A percentile compares a stretch with the other conserved stretches of the same genome.
Conservation (phyloP, 345 rosid genomes). For the Aurinia saxatilis region DNA sequence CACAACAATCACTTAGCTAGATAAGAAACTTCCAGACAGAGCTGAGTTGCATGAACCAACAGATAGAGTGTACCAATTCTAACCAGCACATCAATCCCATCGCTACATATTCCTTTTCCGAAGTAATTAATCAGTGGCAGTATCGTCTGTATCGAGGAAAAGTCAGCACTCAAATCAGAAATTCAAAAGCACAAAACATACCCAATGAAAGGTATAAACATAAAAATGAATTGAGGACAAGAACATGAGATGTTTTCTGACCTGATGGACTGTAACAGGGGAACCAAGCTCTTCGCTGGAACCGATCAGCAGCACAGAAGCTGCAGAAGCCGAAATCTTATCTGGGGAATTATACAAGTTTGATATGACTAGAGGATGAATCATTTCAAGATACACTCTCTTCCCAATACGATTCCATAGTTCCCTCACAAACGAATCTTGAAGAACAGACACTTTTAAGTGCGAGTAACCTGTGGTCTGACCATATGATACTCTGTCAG, state of each 20-base stretch:
- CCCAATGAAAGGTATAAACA: neutral
- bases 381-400: constrained; percentile 61
- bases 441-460: constrained; percentile 86
- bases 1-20: constrained; percentile 16
- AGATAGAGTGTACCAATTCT: constrained; percentile 74
- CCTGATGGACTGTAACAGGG: constrained; percentile 89
- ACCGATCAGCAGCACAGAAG: constrained; percentile 82
- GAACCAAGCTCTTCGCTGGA: constrained; percentile 94
- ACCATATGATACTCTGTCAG: constrained; percentile 30
- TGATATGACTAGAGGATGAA: constrained; percentile 76
- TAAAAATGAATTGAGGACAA: constrained; percentile 3
- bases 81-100: constrained; percentile 86
- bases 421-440: constrained; percentile 84
- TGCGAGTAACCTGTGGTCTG: constrained; percentile 89
- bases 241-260: constrained; percentile 25
- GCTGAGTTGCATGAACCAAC: constrained; percentile 25
- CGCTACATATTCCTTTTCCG: constrained; percentile 83
- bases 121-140: constrained; percentile 86
- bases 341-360: constrained; percentile 67
- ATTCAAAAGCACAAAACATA: neutral
- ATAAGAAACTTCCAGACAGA: constrained; percentile 18
- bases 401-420: constrained; percentile 76
- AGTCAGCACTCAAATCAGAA: constrained; percentile 20
- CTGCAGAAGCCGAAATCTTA: constrained; percentile 78
- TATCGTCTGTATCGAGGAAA: constrained; percentile 54